These are phyloP conservation scores for Phytophthora citrophthora DNA, from an alignment of 352 stramenopile genomes.

Conservation along the genomic window DNA sequence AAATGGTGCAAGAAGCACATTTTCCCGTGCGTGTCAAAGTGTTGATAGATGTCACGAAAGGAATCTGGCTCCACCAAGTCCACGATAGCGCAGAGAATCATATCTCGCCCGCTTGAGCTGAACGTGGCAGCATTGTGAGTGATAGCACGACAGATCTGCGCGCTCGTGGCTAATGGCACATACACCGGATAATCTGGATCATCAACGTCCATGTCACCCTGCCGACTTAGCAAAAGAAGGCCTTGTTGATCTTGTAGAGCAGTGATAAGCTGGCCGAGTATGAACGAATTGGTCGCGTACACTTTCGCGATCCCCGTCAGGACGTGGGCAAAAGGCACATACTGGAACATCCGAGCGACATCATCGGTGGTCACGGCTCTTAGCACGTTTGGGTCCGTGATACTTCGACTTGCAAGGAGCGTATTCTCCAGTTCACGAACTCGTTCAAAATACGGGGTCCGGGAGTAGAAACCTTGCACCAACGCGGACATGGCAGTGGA, in stretches of 20 bases:
- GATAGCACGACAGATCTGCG: slow-evolving; percentile 79
- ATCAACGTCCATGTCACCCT: slow-evolving; percentile 5
- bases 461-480: slow-evolving; percentile 60
- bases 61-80: slow-evolving; percentile 69
- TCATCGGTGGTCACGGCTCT: slow-evolving; percentile 50
- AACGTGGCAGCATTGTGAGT: slow-evolving; percentile 54
- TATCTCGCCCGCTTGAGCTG: slow-evolving; percentile 75
- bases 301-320: slow-evolving; percentile 32
- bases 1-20: slow-evolving; percentile 69
- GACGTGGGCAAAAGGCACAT: slow-evolving; percentile 50
- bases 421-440: slow-evolving; percentile 58
- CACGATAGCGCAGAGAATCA: slow-evolving; percentile 74
- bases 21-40: slow-evolving; percentile 65
- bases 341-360: slow-evolving; percentile 47
- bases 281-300: slow-evolving; percentile 16
- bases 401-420: slow-evolving; percentile 44
- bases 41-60: slow-evolving; percentile 71
- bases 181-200: slow-evolving; percentile 61
- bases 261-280: slow-evolving; percentile 33
- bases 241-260: slow-evolving; percentile 34
- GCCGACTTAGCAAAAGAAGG: slow-evolving; percentile 8
- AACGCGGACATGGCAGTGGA: slow-evolving; percentile 54
- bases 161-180: slow-evolving; percentile 62
- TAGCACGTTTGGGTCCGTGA: slow-evolving; percentile 51
- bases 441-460: slow-evolving; percentile 76